Base-by-base conservation (phyloP, 768 basidiomycete genomes). In the Naematelia encephala region DNA sequence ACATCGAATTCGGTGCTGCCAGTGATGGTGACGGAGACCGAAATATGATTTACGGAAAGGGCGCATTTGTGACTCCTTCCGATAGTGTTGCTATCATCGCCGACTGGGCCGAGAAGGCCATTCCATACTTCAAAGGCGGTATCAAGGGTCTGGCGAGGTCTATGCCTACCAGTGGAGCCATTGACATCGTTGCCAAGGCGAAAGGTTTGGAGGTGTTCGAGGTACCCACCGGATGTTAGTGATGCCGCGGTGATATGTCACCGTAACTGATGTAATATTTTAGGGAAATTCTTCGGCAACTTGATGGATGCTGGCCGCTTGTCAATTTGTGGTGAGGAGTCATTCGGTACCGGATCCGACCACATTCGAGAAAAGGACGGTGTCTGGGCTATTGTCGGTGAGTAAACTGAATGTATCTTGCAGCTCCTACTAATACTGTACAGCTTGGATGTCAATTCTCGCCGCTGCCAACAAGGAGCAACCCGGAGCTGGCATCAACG, bases 281-380 rank as follows among this genome's bases (percentile, higher is more conserved):
- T 64, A 92, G 93, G 94, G 63, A 99, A 99, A 79, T 99, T 99
- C 84, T 99, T 99, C 75, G 96, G 96, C 48, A 99, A 98, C 80
- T 82, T 99, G 68, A 99, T 99, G 96, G 96, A 99, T 76, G 96
- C 96, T 19, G 94, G 93, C 0, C 84, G 91, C 45, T 84, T 99
- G 51, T 97, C 94, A 51, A 98, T 99, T 74, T 99, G 96, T 72
- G 96, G 96, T 57, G 96, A 99, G 77, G 96, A 99, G 80, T 93
- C 91, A 2, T 99, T 99, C 77, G 96, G 96, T 57, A 99, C 96
- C 5, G 96, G 96, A n/a, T 98, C 94, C 13, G 96, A 99, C 79
- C 96, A 99, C 78, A 94, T 99, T 69, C 89, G 96, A 61, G 96
- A 99, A 82, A 99, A 99, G 83, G 96, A 99, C 69, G 96, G 96